Conservation (phyloP, 2,329 filamentous ascomycete genomes). For the Thermochaetoides dissita region DNA sequence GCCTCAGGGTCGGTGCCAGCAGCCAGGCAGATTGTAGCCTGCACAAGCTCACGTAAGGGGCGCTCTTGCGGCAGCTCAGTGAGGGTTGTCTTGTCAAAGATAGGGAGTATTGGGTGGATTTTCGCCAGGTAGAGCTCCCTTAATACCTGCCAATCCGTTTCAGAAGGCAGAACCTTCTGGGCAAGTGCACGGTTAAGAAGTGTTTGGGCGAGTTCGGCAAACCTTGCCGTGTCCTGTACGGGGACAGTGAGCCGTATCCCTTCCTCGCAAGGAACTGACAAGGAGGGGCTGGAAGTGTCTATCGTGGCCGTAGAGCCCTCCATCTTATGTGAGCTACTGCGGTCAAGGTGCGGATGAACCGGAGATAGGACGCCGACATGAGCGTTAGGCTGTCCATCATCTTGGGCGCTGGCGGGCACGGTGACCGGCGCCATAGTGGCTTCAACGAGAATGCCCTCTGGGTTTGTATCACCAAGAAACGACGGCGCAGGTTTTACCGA, state of each 20-base stretch:
- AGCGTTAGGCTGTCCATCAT: background rate
- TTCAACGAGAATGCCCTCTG: conserved; percentile 20
- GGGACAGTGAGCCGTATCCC: conserved; percentile 5
- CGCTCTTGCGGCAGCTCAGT: conserved; percentile 3
- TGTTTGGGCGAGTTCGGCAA: conserved; percentile 6
- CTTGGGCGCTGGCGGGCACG: background rate
- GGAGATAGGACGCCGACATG: conserved; percentile 3
- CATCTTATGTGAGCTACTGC: no score
- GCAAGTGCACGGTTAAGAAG: conserved; percentile 8
- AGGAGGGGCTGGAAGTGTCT: conserved; percentile 1
- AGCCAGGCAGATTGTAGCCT: conserved; percentile 13
- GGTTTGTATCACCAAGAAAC: conserved; percentile 19
- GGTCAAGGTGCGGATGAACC: background rate
- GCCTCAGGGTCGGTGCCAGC: conserved; percentile 11
- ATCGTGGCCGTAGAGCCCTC: background rate
- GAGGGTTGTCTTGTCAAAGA: conserved; percentile 10
- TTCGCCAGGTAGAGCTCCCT: conserved; percentile 11
- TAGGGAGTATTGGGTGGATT: conserved; percentile 16
- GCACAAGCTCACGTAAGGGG: conserved; percentile 9
- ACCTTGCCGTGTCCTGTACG: conserved; percentile 7
- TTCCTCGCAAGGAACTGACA: conserved; percentile 5
- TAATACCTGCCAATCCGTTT: conserved; percentile 9
- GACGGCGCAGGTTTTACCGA: conserved; percentile 23
- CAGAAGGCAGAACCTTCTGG: conserved; percentile 10
- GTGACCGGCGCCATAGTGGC: conserved; percentile 10